Percentiles rank a stretch among this genome's conserved stretches.
Conservation (phyloP, 257 asterid genomes). For the Plectranthus barbatus region DNA sequence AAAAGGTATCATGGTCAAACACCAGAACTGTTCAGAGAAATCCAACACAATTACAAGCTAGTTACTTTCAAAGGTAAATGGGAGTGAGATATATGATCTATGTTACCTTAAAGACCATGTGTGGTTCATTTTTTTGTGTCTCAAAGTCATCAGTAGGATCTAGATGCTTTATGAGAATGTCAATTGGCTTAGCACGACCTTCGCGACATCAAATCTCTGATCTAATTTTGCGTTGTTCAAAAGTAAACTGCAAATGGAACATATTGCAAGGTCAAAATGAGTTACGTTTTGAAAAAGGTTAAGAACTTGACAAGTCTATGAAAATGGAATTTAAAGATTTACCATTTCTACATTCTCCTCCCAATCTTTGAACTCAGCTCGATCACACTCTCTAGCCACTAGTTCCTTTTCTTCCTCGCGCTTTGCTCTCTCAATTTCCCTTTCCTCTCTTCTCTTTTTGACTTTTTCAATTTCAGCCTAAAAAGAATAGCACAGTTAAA, state of each 20-base stretch:
- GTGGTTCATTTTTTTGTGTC: conserved; percentile 80
- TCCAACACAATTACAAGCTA: background rate
- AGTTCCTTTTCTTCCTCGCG: conserved; percentile 94
- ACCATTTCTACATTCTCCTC: conserved; percentile 99
- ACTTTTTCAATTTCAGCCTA: conserved; percentile 95
- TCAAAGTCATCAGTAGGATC: conserved; percentile 82
- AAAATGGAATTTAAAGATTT: conserved; percentile 4
- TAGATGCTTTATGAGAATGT: conserved; percentile 74
- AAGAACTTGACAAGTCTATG: background rate
- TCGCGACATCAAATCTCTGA: conserved; percentile 91
- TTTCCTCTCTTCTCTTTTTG: conserved; percentile 92
- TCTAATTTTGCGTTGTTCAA: conserved; percentile 88
- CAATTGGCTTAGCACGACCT: conserved; percentile 93
- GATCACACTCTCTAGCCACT: conserved; percentile 92
- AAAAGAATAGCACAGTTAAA: conserved; percentile 4
- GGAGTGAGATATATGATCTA: background rate
- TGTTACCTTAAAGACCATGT: conserved; percentile 71
- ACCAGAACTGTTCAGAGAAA: conserved; percentile 14
- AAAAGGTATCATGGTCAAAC: conserved; percentile 11
- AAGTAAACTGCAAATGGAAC: conserved; percentile 66
- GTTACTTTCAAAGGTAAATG: background rate
- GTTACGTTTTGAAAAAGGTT: conserved; percentile 1
- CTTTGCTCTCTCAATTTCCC: conserved; percentile 92
- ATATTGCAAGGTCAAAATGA: conserved; percentile 8
- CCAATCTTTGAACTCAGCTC: conserved; percentile 99